Conservation (phyloP, 495 filamentous ascomycete species). For the Pyronema domesticum region DNA sequence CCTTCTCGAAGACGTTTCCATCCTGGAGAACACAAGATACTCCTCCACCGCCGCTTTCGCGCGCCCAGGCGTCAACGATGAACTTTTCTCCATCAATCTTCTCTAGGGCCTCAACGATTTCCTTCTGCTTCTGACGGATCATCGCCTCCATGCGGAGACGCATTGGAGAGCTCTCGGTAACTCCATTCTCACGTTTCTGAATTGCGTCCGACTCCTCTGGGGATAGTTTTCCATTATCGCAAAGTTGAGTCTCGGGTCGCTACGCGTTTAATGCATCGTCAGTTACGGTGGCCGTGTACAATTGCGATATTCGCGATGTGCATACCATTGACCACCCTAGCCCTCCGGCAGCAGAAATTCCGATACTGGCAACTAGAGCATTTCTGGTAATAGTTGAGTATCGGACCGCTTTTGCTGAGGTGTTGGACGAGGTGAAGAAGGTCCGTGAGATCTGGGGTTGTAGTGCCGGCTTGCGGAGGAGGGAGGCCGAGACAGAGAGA, state of each 20-base stretch:
- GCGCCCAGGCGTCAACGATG: constrained; percentile 65
- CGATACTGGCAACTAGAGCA: not conserved
- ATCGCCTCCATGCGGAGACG: constrained; percentile 92
- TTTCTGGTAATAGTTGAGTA: not conserved
- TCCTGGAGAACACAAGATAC: constrained; percentile 90
- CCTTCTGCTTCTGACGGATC: constrained; percentile 76
- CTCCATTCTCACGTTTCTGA: constrained; percentile 44
- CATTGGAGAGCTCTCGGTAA: constrained; percentile 71
- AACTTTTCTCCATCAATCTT: constrained; percentile 69
- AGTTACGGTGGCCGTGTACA: not conserved
- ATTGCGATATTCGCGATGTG: not conserved
- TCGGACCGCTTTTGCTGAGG: not conserved
- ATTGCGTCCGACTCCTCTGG: constrained; percentile 32
- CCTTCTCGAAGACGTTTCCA: constrained; percentile 95
- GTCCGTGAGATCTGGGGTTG: constrained; percentile 1
- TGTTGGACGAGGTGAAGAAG: constrained; percentile 5
- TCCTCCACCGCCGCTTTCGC: constrained; percentile 58
- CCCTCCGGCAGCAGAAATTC: not conserved
- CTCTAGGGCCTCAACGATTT: constrained; percentile 66
- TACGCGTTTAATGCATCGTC: not conserved
- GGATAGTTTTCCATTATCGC: not conserved
- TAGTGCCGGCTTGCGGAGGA: constrained; percentile 2
- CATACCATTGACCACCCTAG: not conserved
- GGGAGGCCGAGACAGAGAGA: not conserved
- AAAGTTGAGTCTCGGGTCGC: not conserved